Evolutionary conservation across 352 stramenopile genomes (phyloP).

Genomic region (Aphanomyces stellatus): DNA sequence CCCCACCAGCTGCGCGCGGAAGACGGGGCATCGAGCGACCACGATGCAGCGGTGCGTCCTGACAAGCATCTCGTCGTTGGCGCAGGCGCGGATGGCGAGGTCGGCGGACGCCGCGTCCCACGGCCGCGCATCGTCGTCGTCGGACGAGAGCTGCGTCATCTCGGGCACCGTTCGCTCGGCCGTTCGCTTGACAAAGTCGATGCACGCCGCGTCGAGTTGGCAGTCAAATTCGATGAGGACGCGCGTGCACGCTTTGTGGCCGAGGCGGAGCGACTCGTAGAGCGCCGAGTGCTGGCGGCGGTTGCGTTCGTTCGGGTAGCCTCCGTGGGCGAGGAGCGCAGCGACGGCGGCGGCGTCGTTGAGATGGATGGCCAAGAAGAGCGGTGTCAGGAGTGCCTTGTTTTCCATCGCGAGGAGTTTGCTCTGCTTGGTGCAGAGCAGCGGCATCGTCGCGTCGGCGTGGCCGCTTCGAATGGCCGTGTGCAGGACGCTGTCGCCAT

Average conservation of each 20-base stretch:
- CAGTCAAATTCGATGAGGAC: conserved; percentile 12
- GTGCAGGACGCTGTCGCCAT: conserved; percentile 9
- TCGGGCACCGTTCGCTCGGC: too few relatives aligned
- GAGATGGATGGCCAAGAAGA: conserved; percentile 19
- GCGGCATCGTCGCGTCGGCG: background rate
- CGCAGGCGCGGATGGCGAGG: background rate
- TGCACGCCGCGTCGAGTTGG: background rate
- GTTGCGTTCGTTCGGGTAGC: conserved; percentile 18
- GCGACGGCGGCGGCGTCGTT: background rate
- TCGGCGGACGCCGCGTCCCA: background rate
- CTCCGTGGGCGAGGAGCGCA: background rate
- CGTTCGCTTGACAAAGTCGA: conserved; percentile 5
- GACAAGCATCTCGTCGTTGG: background rate
- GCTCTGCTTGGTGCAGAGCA: background rate
- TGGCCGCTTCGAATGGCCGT: background rate
- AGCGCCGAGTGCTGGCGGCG: conserved; percentile 4
- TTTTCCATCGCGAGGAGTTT: conserved; percentile 14
- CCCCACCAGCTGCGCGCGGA: conserved; percentile 1
- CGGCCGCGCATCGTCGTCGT: background rate
- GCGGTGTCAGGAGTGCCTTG: background rate
- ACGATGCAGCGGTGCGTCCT: background rate
- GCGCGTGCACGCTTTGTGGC: background rate
- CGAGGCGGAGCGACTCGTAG: background rate
- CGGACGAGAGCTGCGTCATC: background rate
- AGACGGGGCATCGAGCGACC: background rate